phyloP scores from a whole-genome alignment of 305 asterid species.

The Ruellia speciosa region DNA sequence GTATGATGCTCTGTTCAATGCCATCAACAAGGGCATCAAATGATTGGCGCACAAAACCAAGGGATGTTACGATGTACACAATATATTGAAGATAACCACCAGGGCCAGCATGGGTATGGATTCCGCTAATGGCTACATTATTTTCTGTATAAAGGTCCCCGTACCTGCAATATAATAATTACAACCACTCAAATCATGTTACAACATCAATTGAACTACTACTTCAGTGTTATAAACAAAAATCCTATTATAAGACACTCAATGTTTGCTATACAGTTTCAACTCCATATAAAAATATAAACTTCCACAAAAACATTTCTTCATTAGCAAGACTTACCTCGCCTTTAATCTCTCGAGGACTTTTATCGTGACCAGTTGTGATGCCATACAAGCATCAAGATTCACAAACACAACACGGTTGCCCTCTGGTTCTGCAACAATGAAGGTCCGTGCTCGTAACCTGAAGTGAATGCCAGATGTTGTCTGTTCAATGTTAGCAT shows the following conservation, averaged over 20 bases:
- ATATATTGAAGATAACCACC: conserved; percentile 96
- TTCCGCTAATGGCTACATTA: conserved; percentile 94
- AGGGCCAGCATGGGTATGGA: conserved; percentile 98
- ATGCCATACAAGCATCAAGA: conserved; percentile 99
- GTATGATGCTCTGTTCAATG: conserved; percentile 82
- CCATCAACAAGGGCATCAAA: conserved; percentile 96
- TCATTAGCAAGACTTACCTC: conserved; percentile 42
- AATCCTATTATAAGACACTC: neutral
- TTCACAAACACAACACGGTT: conserved; percentile 68
- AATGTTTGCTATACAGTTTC: neutral
- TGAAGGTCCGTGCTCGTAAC: conserved; percentile 80
- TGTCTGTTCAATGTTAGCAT: conserved; percentile 70
- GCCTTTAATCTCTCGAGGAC: conserved; percentile 85
- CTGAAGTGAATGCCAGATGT: conserved; percentile 94
- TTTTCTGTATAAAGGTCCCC: conserved; percentile 78
- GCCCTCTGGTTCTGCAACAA: conserved; percentile 77
- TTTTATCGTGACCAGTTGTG: conserved; percentile 80
- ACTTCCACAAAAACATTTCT: conserved; percentile 1
- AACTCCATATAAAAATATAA: conserved; percentile 10
- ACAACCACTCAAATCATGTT: conserved; percentile 15
- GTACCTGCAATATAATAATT: conserved; percentile 43
- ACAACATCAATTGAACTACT: conserved; percentile 14
- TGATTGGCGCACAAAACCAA: conserved; percentile 95
- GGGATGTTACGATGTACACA: conserved; percentile 84
- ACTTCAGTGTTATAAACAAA: neutral